Base-by-base conservation (phyloP, 2,329 filamentous ascomycete genomes). In the Pochonia chlamydosporia region DNA sequence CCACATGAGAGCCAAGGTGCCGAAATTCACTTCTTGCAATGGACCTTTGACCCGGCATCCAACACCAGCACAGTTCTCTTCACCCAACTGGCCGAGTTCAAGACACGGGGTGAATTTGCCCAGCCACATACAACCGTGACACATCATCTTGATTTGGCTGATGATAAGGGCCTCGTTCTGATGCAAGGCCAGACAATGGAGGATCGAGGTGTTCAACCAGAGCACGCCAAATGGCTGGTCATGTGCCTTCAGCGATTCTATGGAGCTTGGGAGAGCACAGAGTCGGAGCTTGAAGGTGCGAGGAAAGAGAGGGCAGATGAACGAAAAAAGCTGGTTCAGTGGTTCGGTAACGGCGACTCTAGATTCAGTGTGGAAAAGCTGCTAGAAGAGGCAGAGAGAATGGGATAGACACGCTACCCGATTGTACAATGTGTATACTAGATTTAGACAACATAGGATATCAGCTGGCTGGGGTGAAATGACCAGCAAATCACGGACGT, bases 211-310 rank as follows among this genome's bases (percentile, higher is more conserved):
- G 81, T 96, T 5, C 83, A 75, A 53, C 78, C 88, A 0, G 81
- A 90, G 45, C 87, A 96, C 62, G 91, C 87, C n/a, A 84, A 84
- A 67, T 96, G 88, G 85, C 69, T 99, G 57, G 74, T 95, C 43
- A 87, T 96, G 81, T 93, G 89, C 57, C 71, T 99, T 70, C 93
- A 99, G 73, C 83, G 89, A 61, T 99, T 99, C 67, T 99, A 99
- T 62, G 81, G 85, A 16, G 80, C 81, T 52, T 72, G 81, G 74
- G 76, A 76, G 48, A 72, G 62, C 44, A 69, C 62, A n/a, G 65
- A 65, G 6, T 57, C 52, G 5, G 63, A 62, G 21, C 44, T 63
- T 5, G 60, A 59, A 4, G 62, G 65, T 6, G 63, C 65, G 50
- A 73, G 72, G 44, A 69, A 74, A 53, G 78, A 81, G 63, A 82